phyloP scores from a whole-genome alignment of 2,329 filamentous ascomycete species.

The Periglandula ipomoeae region DNA sequence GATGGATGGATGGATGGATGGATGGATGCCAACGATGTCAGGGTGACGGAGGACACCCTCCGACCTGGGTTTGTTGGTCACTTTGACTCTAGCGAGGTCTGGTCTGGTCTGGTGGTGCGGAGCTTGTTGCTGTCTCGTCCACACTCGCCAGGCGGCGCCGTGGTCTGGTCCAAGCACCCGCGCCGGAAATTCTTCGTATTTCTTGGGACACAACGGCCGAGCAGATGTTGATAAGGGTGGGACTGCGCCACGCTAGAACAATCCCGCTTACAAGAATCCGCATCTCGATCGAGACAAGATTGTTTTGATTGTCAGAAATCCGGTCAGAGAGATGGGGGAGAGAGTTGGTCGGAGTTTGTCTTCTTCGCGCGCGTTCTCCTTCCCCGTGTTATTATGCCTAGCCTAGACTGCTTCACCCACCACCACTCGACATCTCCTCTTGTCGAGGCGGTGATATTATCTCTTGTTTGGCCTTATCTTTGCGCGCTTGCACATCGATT shows the following conservation, averaged over 20 bases:
- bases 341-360: no score
- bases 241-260: background rate
- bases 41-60: background rate
- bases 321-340: no score
- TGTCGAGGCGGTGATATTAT: no score
- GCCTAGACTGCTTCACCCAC: no score
- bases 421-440: no score
- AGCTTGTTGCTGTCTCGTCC: background rate
- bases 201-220: background rate
- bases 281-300: background rate
- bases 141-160: background rate
- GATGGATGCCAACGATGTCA: background rate
- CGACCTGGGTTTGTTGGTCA: no score
- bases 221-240: background rate
- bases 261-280: conserved; percentile 2
- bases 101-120: background rate
- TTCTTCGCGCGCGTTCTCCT: no score
- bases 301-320: no score
- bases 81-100: background rate
- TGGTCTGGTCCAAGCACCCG: no score
- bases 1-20: background rate
- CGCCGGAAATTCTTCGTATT: background rate
- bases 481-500: no score
- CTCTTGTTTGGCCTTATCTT: no score
- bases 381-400: no score